phyloP scores from a whole-genome alignment of 306 rosid species.

The Acacia crassicarpa region DNA sequence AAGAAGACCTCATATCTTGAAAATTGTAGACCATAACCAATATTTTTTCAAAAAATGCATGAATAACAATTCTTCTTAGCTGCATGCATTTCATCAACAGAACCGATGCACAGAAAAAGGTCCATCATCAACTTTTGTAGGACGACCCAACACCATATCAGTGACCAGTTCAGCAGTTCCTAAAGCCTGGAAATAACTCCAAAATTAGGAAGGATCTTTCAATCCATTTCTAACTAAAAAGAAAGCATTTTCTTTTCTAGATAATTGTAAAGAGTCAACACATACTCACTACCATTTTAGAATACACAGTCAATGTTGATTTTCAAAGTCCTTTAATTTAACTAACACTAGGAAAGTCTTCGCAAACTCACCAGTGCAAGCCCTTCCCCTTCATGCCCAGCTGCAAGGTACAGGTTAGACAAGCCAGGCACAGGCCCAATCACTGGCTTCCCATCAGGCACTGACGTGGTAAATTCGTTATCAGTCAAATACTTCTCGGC shows the following conservation, averaged over 20 bases:
- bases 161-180: constrained; percentile 88
- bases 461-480: constrained; percentile 42
- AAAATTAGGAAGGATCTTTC: constrained; percentile 20
- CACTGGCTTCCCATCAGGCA: constrained; percentile 90
- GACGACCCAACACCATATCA: constrained; percentile 66
- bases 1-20: constrained; percentile 6
- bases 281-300: neutral
- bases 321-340: neutral
- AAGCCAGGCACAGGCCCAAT: constrained; percentile 83
- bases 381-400: constrained; percentile 95
- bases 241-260: constrained; percentile 10
- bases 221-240: neutral
- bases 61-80: neutral
- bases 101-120: constrained; percentile 52
- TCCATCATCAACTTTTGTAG: constrained; percentile 45
- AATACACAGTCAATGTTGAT: neutral
- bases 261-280: constrained; percentile 12
- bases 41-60: neutral
- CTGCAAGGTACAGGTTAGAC: constrained; percentile 77
- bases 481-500: constrained; percentile 14
- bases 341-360: constrained; percentile 7
- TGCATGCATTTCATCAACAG: constrained; percentile 10
- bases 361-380: constrained; percentile 72
- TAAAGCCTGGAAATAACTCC: constrained; percentile 62
- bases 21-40: neutral